Percentiles rank a stretch among this genome's conserved stretches.
phyloP scores from a whole-genome alignment of 257 asterid species.

The Lithospermum erythrorhizon region DNA sequence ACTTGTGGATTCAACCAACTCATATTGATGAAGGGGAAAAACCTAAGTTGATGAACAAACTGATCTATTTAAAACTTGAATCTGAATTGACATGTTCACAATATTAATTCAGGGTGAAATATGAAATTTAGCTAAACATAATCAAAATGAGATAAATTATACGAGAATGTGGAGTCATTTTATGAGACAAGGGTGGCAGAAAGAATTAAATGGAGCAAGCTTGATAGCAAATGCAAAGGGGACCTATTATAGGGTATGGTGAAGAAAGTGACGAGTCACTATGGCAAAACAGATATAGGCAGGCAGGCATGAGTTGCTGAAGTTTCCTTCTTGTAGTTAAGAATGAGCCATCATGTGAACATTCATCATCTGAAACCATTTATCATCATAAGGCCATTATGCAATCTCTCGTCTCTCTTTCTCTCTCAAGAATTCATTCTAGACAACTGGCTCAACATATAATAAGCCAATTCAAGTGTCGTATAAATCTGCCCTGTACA shows the following conservation, averaged over 20 bases:
- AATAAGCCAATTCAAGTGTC: not conserved
- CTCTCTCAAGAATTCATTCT: not conserved
- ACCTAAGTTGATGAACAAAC: no score
- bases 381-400: slow-evolving; percentile 13
- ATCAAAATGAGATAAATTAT: no score
- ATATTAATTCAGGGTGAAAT: no score
- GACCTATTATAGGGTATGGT: slow-evolving; percentile 4
- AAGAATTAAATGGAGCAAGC: slow-evolving; percentile 4
- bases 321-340: slow-evolving; percentile 4
- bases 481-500: not conserved
- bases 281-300: slow-evolving; percentile 12
- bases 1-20: no score
- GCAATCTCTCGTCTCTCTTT: not conserved
- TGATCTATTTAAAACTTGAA: no score
- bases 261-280: slow-evolving; percentile 24
- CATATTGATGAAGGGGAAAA: no score
- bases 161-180: not conserved
- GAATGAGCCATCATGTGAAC: slow-evolving; percentile 7
- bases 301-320: slow-evolving; percentile 5
- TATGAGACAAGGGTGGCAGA: no score
- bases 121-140: no score
- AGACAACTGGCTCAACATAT: no score
- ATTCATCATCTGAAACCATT: not conserved
- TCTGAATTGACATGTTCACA: no score
- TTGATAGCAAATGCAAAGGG: no score